Evolutionary conservation across 2,329 filamentous ascomycete species (phyloP).

Genomic region (Cercospora berteroae): DNA sequence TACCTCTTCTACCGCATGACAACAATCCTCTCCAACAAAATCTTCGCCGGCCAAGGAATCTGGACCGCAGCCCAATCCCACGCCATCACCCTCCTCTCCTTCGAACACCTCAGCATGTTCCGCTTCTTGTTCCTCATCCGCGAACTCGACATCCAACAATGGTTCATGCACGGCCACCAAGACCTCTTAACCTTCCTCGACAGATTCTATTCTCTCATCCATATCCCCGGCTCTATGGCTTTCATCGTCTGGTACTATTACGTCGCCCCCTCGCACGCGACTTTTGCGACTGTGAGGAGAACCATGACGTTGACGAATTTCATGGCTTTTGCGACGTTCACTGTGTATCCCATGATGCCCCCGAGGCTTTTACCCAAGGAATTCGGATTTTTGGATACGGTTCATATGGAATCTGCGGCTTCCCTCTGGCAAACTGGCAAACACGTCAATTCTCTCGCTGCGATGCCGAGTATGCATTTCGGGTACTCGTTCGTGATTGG

Average conservation of each 20-base stretch:
- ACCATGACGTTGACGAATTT: slow-evolving; percentile 52
- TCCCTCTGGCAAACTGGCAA: slow-evolving; percentile 48
- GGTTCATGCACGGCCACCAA: slow-evolving; percentile 57
- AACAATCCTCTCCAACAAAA: slow-evolving; percentile 34
- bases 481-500: slow-evolving; percentile 54
- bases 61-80: slow-evolving; percentile 57
- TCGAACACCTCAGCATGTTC: slow-evolving; percentile 52
- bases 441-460: slow-evolving; percentile 45
- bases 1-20: slow-evolving; percentile 62
- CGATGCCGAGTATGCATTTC: slow-evolving; percentile 53
- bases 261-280: slow-evolving; percentile 50
- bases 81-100: slow-evolving; percentile 53
- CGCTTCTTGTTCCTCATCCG: slow-evolving; percentile 53
- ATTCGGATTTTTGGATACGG: slow-evolving; percentile 46
- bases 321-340: slow-evolving; percentile 50
- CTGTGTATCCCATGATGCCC: slow-evolving; percentile 53
- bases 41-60: slow-evolving; percentile 46
- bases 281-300: slow-evolving; percentile 42
- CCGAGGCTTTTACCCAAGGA: slow-evolving; percentile 45
- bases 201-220: slow-evolving; percentile 58
- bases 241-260: slow-evolving; percentile 55
- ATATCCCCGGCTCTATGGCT: slow-evolving; percentile 61
- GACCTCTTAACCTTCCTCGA: slow-evolving; percentile 56
- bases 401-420: slow-evolving; percentile 45
- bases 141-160: slow-evolving; percentile 55